Percentiles rank a stretch among this genome's conserved stretches.
Conservation (phyloP, 768 basidiomycete genomes). For the Kwoniella mangroviensis region DNA sequence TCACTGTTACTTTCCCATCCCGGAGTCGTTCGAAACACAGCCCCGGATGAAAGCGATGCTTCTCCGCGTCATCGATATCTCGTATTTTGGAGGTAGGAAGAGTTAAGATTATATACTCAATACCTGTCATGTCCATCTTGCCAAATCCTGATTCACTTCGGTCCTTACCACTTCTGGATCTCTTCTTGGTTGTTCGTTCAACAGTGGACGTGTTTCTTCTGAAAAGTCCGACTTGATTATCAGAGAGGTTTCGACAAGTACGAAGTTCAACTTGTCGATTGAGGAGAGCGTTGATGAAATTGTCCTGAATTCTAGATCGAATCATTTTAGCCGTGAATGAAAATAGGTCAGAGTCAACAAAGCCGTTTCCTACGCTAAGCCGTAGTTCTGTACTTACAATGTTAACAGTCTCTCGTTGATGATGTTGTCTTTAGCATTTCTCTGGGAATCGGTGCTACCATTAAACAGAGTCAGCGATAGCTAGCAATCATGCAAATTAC, state of each 20-base stretch:
- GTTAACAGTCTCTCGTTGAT: neutral
- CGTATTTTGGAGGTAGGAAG: neutral
- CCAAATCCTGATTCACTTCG: neutral
- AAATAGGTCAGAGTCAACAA: no score
- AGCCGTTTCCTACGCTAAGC: no score
- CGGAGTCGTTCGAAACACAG: neutral
- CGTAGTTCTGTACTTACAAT: neutral
- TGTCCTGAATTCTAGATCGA: neutral
- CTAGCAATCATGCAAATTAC: neutral
- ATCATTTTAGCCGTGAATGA: no score
- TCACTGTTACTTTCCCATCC: neutral
- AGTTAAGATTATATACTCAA: neutral
- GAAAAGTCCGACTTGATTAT: slow-evolving; percentile 1
- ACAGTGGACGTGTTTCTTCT: neutral
- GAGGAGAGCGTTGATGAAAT: neutral
- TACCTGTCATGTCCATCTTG: neutral
- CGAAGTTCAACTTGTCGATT: slow-evolving; percentile 2
- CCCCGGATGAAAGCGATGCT: neutral
- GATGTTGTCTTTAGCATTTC: neutral
- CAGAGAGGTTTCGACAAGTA: neutral
- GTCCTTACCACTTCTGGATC: neutral
- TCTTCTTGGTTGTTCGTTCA: no score
- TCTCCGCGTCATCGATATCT: neutral
- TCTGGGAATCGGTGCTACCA: slow-evolving; percentile 1
- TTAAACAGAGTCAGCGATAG: neutral